Evolutionary conservation across 2,329 filamentous ascomycete genomes (phyloP), one percentile per base, ranked within the genome.

Genomic region (Talaromyces atroroseus): DNA sequence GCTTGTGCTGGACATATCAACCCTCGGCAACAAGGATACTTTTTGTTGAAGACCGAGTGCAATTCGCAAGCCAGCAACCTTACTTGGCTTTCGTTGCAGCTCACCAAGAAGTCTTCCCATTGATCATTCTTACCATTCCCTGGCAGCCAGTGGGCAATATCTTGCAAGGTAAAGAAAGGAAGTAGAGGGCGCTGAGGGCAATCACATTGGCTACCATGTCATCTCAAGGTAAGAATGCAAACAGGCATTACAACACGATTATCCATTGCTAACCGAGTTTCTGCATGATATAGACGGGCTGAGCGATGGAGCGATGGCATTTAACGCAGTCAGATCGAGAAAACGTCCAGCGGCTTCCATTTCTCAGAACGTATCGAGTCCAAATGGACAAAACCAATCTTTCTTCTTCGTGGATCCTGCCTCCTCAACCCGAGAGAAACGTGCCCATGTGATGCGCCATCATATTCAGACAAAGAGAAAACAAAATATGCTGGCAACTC

Each of bases 391-490:
- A 54, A 68, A 60, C 11, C 69, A 71, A 60, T 59, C 65, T 5
- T 75, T 74, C 55, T 74, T 72, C 58, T 75, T 75, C 61, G 72
- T 75, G 48, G 68, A 75, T 51, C 67, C 66, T 7, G 68, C 65
- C 52, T 73, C 73, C 3, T 74, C 72, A 3, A 74, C 69, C 18
- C 68, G 70, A 32, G 73, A 73, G 54, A 75, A 75, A 53, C 71
- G 73, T 29, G 71, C 73, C 6, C 72, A 75, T 67, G 73, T 75
- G 20, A 75, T 75, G 73, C 71, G 71, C 36, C 71, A 75, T 54
- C 73, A 75, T 63, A 71, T 75, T n/a, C 70, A 74, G 51, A 66
- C 74, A 58, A 75, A 74, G 60, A 64, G 65, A 42, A 70, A 64
- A 56, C 69, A 69, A 54, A 68, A 62, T 47, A 69, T 67, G 58